Evolutionary conservation across 2,329 filamentous ascomycete species (phyloP), one percentile per base, ranked within the genome.

Genomic region (Aspergillus ibericus): DNA sequence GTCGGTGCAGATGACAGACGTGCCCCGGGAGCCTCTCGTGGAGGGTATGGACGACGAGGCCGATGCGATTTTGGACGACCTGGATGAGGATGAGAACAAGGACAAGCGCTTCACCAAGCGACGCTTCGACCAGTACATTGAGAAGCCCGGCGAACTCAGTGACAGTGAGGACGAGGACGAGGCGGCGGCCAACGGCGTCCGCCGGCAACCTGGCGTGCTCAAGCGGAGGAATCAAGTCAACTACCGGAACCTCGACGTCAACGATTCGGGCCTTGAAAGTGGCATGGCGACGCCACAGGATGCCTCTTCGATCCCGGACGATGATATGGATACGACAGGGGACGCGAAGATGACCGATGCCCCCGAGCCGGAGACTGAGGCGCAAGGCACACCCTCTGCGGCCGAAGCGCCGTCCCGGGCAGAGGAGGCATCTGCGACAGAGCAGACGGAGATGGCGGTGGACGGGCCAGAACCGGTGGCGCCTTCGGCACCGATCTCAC

Each of bases 91-190:
- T 63, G 85, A 91, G 66, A 92, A 95, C 72, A 89, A 91, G 66
- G 93, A 98, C 70, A 85, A 85, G 56, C 88, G 93, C 25, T 87
- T 88, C 75, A 96, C 92, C 0, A 85, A 95, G 73, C 88, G 91
- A 35, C 85, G 88, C 63, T 92, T 90, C 81, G 93, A 98, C 63
- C 88, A 92, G 74, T 87, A 85, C 50, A 83, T 92, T 25, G 84
- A 87, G 54, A 86, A 90, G 58, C 86, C 91, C 7, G 90, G 90
- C 66, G 93, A 97, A 71, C 85, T 93, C 44, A 90, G 92, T 59
- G 90, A 95, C 44, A 96, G 91, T 63, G 92, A 96, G 60, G 92
- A 96, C 59, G 93, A 98, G 67, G 92, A 96, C 10, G 85, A 92
- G 75, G 73, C 73, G 52, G 75, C 75, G 15, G 83, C 84, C 36